phyloP scores from a whole-genome alignment of 441 rosid genomes.

The Metrosideros polymorpha region DNA sequence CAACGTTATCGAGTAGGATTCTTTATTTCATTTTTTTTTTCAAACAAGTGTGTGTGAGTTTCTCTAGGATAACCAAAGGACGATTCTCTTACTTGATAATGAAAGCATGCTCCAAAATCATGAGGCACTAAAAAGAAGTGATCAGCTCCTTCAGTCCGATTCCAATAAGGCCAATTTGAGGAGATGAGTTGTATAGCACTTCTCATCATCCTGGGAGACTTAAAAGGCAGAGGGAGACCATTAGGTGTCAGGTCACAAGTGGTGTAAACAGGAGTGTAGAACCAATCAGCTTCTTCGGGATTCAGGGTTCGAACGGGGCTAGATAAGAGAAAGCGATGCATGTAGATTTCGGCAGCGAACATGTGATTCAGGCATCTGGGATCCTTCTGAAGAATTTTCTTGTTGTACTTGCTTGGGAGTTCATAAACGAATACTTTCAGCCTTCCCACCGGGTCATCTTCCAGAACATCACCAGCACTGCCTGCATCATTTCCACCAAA shows the following conservation, averaged over 20 bases:
- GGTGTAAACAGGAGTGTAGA: slow-evolving; percentile 67
- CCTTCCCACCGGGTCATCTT: slow-evolving; percentile 72
- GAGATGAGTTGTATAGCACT: slow-evolving; percentile 79
- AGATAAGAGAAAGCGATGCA: slow-evolving; percentile 70
- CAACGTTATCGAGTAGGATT: background rate
- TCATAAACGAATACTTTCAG: slow-evolving; percentile 71
- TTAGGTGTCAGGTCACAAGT: slow-evolving; percentile 75
- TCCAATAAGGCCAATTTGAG: slow-evolving; percentile 81
- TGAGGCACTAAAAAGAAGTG: slow-evolving; percentile 69
- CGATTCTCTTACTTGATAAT: slow-evolving; percentile 43
- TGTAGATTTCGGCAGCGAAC: slow-evolving; percentile 76
- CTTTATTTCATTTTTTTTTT: background rate
- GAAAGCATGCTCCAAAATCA: slow-evolving; percentile 78
- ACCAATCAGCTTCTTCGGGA: slow-evolving; percentile 83
- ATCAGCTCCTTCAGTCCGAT: slow-evolving; percentile 69
- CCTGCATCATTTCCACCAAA: slow-evolving; percentile 25
- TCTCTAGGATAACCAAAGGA: background rate
- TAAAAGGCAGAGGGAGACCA: slow-evolving; percentile 68
- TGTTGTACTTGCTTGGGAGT: slow-evolving; percentile 77
- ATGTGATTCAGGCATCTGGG: slow-evolving; percentile 64
- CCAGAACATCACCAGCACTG: slow-evolving; percentile 79
- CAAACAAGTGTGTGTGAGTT: background rate
- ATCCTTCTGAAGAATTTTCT: slow-evolving; percentile 66
- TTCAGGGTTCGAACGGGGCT: slow-evolving; percentile 74
- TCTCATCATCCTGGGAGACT: slow-evolving; percentile 78